Conservation (phyloP, 2,329 filamentous ascomycete genomes). For the Pseudofabraea citricarpa region DNA sequence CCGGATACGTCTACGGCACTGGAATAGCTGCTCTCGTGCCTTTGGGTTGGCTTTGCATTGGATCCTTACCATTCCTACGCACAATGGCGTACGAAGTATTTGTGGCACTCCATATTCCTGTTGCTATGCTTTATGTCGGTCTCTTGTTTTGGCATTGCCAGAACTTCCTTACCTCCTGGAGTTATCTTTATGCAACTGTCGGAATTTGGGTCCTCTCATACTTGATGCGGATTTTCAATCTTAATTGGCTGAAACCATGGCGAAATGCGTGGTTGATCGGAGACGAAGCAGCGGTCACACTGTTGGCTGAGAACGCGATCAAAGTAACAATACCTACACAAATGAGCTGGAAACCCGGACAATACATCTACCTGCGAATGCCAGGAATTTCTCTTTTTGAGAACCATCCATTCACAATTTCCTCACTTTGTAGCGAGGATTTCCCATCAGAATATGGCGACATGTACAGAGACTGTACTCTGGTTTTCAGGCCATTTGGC, state of each 20-base stretch:
- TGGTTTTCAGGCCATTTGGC: conserved; percentile 87
- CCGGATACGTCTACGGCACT: conserved; percentile 75
- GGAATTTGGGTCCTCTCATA: conserved; percentile 77
- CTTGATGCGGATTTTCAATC: conserved; percentile 68
- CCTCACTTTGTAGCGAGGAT: conserved; percentile 87
- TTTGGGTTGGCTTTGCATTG: conserved; percentile 75
- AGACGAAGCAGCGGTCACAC: conserved; percentile 83
- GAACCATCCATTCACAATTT: conserved; percentile 93
- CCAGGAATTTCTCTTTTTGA: conserved; percentile 86
- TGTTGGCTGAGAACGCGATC: conserved; percentile 90
- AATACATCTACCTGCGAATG: conserved; percentile 93
- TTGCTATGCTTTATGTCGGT: conserved; percentile 73
- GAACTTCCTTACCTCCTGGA: conserved; percentile 87
- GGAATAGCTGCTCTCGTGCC: conserved; percentile 80
- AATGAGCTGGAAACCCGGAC: conserved; percentile 87
- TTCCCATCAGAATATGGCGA: conserved; percentile 91
- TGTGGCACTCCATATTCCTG: conserved; percentile 74
- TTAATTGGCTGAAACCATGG: conserved; percentile 86
- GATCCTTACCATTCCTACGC: conserved; percentile 75
- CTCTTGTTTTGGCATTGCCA: conserved; percentile 95
- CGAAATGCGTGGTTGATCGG: conserved; percentile 78
- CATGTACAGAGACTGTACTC: conserved; percentile 78
- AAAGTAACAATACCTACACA: conserved; percentile 93
- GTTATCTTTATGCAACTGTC: conserved; percentile 77
- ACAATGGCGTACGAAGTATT: conserved; percentile 82